Conservation (phyloP, 2,329 filamentous ascomycete species). For the Trichoderma sp. region DNA sequence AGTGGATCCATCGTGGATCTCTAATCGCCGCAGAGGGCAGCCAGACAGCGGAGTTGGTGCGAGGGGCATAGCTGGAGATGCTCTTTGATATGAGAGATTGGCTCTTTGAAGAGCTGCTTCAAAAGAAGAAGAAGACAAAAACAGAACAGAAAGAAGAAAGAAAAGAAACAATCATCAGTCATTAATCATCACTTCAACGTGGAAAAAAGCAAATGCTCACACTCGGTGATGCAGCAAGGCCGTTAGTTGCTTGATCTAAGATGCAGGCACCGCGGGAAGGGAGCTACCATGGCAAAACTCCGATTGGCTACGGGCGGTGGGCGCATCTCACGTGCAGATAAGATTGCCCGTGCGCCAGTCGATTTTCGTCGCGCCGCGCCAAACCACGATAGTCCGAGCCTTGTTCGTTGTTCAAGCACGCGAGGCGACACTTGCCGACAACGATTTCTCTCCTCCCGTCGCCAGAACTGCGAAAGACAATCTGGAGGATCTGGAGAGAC, state of each 20-base stretch:
- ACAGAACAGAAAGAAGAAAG: not conserved
- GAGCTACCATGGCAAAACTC: constrained; percentile 25
- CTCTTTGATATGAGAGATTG: not conserved
- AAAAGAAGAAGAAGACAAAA: not conserved
- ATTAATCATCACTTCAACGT: not conserved
- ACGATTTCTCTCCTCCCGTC: not conserved
- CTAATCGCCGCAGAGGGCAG: constrained; percentile 34
- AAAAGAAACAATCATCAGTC: not conserved
- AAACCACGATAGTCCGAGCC: constrained; percentile 22
- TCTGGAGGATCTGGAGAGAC: not conserved
- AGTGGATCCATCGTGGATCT: constrained; percentile 31
- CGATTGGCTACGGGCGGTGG: constrained; percentile 29
- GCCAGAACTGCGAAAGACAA: not conserved
- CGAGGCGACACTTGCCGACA: constrained; percentile 1
- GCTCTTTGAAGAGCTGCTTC: not conserved
- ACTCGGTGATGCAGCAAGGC: not conserved
- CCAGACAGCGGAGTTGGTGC: constrained; percentile 34
- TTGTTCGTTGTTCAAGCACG: not conserved
- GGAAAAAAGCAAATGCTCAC: not conserved
- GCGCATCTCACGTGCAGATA: constrained; percentile 24
- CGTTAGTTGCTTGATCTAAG: not conserved
- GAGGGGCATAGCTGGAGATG: constrained; percentile 28
- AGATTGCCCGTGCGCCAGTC: constrained; percentile 21
- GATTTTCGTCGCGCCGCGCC: constrained; percentile 28
- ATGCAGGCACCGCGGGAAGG: constrained; percentile 4